Percentiles rank a stretch among this genome's conserved stretches.
Evolutionary conservation across 1,284 basidiomycete species (phyloP).

Genomic region (Austroboletus sp.): DNA sequence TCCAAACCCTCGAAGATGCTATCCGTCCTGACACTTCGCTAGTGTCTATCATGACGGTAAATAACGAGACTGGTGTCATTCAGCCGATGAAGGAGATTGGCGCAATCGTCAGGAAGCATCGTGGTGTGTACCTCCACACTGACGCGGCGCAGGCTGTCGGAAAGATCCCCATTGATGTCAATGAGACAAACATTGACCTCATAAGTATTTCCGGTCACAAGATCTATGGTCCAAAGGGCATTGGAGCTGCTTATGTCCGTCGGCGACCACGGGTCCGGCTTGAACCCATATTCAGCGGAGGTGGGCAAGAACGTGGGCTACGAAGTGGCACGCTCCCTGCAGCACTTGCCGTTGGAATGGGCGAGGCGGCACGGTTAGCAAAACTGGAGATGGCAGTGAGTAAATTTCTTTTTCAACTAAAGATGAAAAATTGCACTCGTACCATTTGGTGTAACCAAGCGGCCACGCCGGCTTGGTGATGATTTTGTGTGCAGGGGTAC

Average conservation of each 20-base stretch:
- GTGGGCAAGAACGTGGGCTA: constrained; percentile 95
- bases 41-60: constrained; percentile 96
- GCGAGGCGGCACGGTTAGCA: constrained; percentile 91
- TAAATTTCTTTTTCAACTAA: constrained; percentile 26
- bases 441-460: constrained; percentile 33
- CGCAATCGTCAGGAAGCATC: constrained; percentile 70
- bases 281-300: constrained; percentile 92
- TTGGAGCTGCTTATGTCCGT: constrained; percentile 92
- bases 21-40: constrained; percentile 84
- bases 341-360: constrained; percentile 86
- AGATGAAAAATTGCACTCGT: constrained; percentile 53
- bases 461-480: constrained; percentile 50
- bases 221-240: constrained; percentile 95
- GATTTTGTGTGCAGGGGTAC: constrained; percentile 86
- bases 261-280: constrained; percentile 88
- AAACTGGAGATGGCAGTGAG: constrained; percentile 88
- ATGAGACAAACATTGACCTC: constrained; percentile 91
- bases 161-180: constrained; percentile 87
- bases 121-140: constrained; percentile 92
- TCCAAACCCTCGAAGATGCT: constrained; percentile 71
- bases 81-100: constrained; percentile 97
- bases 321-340: constrained; percentile 90
- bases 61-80: constrained; percentile 99
- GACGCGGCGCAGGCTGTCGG: constrained; percentile 96
- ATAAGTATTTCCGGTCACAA: constrained; percentile 98